Conservation (phyloP, 371 early-diverging fungal species). For the Mortierella sp. region DNA sequence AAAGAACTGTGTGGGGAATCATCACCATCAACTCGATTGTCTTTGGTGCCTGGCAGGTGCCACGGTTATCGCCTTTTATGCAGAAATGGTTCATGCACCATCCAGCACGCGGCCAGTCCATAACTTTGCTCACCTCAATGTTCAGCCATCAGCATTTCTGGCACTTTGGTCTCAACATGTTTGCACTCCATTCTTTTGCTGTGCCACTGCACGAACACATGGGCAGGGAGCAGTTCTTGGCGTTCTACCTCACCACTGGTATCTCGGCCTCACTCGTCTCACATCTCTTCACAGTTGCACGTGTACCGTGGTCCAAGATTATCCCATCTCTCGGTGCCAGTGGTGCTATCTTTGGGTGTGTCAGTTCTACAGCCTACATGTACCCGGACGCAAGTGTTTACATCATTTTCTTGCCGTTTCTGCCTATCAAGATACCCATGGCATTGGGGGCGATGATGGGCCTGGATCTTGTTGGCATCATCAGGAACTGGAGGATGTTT, state of each 20-base stretch:
- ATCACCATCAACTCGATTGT: slow-evolving; percentile 78
- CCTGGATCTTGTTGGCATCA: slow-evolving; percentile 70
- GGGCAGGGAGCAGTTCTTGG: slow-evolving; percentile 79
- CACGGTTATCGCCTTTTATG: slow-evolving; percentile 74
- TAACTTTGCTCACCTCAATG: slow-evolving; percentile 75
- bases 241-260: slow-evolving; percentile 78
- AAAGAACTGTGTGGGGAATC: slow-evolving; percentile 66
- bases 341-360: slow-evolving; percentile 79
- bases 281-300: slow-evolving; percentile 64
- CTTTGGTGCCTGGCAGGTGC: slow-evolving; percentile 79
- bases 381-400: slow-evolving; percentile 72
- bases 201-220: slow-evolving; percentile 58
- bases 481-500: slow-evolving; percentile 70
- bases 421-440: slow-evolving; percentile 71
- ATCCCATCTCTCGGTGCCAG: slow-evolving; percentile 82
- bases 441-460: slow-evolving; percentile 70
- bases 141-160: slow-evolving; percentile 73
- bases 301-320: slow-evolving; percentile 60
- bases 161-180: slow-evolving; percentile 78
- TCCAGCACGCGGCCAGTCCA: slow-evolving; percentile 65
- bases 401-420: slow-evolving; percentile 79
- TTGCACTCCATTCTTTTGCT: slow-evolving; percentile 73
- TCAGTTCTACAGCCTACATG: slow-evolving; percentile 67
- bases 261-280: slow-evolving; percentile 71
- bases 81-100: slow-evolving; percentile 75